Evolutionary conservation across 108 stramenopile genomes (phyloP).

Genomic region (Aureococcus anophagefferens): DNA sequence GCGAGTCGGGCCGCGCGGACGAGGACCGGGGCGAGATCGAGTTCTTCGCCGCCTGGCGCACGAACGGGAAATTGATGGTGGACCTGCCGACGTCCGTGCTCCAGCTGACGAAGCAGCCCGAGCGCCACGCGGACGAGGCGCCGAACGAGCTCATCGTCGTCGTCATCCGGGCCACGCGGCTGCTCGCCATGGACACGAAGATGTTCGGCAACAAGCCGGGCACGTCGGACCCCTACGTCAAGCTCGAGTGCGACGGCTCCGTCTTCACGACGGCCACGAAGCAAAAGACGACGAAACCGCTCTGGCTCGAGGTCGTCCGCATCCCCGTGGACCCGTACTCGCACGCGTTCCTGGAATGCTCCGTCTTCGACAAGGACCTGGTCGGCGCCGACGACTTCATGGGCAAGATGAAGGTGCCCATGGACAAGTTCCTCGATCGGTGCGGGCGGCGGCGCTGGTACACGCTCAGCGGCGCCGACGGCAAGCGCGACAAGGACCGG

Average conservation of each 20-base stretch:
- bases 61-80: background rate
- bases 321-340: background rate
- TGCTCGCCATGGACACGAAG: constrained; percentile 5
- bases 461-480: background rate
- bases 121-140: background rate
- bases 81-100: background rate
- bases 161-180: background rate
- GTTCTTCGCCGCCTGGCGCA: background rate
- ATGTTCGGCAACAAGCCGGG: constrained; percentile 1
- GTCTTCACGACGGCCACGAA: background rate
- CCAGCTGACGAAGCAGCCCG: background rate
- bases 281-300: constrained; percentile 7
- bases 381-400: constrained; percentile 6
- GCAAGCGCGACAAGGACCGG: background rate
- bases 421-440: background rate
- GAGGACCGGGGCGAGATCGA: background rate
- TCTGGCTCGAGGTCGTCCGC: constrained; percentile 5
- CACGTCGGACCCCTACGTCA: constrained; percentile 3
- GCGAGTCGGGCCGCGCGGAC: background rate
- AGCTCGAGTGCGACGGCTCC: background rate
- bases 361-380: constrained; percentile 11
- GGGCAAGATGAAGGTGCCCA: background rate
- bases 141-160: constrained; percentile 5
- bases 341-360: background rate
- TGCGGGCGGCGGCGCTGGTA: background rate